Percentiles rank a stretch among this genome's conserved stretches.
phyloP scores from a whole-genome alignment of 2,329 filamentous ascomycete genomes.

The Fonsecaea pedrosoi region DNA sequence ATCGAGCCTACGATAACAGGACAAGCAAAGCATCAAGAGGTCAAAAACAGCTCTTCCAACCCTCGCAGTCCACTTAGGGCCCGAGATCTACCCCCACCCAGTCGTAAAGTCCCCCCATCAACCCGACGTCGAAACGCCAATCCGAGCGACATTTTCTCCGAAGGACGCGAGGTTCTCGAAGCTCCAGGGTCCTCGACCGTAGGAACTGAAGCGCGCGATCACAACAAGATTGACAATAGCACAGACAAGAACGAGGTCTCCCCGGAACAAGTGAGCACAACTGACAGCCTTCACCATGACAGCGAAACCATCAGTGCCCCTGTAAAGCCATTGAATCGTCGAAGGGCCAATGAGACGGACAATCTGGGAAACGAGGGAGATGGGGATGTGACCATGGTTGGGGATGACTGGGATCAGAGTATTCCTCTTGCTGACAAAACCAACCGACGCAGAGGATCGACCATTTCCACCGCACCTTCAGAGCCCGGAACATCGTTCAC shows the following conservation, averaged over 20 bases:
- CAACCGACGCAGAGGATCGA: slow-evolving; percentile 25
- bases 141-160: slow-evolving; percentile 22
- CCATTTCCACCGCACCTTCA: slow-evolving; percentile 25
- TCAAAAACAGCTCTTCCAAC: not conserved
- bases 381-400: slow-evolving; percentile 5
- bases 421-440: slow-evolving; percentile 14
- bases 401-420: not conserved
- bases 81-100: not conserved
- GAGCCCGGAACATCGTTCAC: slow-evolving; percentile 17
- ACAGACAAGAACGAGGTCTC: not conserved
- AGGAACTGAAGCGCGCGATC: not conserved
- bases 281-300: not conserved
- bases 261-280: not conserved
- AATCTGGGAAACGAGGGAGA: slow-evolving; percentile 26
- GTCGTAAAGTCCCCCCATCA: not conserved
- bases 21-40: not conserved
- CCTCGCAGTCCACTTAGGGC: not conserved
- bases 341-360: slow-evolving; percentile 25
- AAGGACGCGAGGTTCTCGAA: slow-evolving; percentile 8
- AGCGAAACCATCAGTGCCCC: not conserved
- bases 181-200: not conserved
- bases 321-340: slow-evolving; percentile 11
- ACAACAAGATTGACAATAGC: not conserved
- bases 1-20: not conserved
- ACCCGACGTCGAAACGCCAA: slow-evolving; percentile 18